Evolutionary conservation across 208 protist genomes (phyloP).

Genomic region (Trypanosoma vivax): DNA sequence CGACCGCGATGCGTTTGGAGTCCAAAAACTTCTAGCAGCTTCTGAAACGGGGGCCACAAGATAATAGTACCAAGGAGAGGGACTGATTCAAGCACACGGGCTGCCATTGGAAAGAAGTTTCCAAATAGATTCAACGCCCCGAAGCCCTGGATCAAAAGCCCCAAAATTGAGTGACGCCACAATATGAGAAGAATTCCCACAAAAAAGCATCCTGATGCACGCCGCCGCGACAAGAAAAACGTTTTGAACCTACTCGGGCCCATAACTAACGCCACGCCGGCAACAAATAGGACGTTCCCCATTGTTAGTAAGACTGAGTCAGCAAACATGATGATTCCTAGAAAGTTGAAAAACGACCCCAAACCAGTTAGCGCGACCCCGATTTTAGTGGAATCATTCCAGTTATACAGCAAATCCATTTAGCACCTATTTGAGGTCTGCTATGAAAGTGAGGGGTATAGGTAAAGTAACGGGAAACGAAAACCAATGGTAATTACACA

Average conservation of each 20-base stretch:
- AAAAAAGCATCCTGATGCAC: slow-evolving; percentile 84
- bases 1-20: slow-evolving; percentile 35
- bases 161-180: slow-evolving; percentile 69
- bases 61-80: slow-evolving; percentile 77
- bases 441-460: background rate
- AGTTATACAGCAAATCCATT: slow-evolving; percentile 86
- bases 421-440: background rate
- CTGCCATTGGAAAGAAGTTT: slow-evolving; percentile 87
- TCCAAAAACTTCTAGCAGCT: slow-evolving; percentile 28
- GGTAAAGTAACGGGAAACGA: too few species aligned
- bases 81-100: slow-evolving; percentile 79
- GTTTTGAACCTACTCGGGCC: slow-evolving; percentile 57
- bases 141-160: slow-evolving; percentile 79
- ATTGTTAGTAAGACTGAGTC: slow-evolving; percentile 85
- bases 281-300: slow-evolving; percentile 87
- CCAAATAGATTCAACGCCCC: slow-evolving; percentile 87
- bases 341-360: slow-evolving; percentile 70
- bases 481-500: too few species aligned
- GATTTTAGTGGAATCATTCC: slow-evolving; percentile 87
- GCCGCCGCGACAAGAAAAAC: slow-evolving; percentile 73
- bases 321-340: slow-evolving; percentile 77
- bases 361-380: slow-evolving; percentile 79
- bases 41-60: slow-evolving; percentile 55
- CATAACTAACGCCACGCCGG: slow-evolving; percentile 82
- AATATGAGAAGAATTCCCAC: slow-evolving; percentile 79